Evolutionary conservation across 495 filamentous ascomycete species (phyloP).

Genomic region (Neurospora intermedia): DNA sequence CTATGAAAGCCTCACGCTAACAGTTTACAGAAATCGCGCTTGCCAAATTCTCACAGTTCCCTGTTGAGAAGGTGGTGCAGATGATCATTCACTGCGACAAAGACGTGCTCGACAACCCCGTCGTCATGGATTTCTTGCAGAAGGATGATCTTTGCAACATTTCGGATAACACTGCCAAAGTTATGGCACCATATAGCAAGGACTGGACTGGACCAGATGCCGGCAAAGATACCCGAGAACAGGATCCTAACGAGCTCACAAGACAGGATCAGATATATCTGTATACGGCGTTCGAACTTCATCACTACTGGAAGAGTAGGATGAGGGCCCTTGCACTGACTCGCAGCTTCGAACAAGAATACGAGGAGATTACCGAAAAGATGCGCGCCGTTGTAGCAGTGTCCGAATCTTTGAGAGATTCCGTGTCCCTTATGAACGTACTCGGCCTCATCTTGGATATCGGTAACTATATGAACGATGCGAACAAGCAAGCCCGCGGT

Average conservation of each 20-base stretch:
- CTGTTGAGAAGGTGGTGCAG: constrained; percentile 72
- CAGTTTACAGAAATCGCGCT: constrained; percentile 63
- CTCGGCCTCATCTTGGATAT: constrained; percentile 93
- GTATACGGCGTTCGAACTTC: constrained; percentile 84
- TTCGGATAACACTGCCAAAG: constrained; percentile 79
- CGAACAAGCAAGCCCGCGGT: constrained; percentile 93
- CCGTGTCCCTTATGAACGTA: constrained; percentile 87
- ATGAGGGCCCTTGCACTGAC: constrained; percentile 86
- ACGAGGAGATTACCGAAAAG: constrained; percentile 78
- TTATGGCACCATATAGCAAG: constrained; percentile 87
- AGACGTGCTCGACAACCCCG: constrained; percentile 80
- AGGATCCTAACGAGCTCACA: constrained; percentile 80
- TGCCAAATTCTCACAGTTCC: constrained; percentile 72
- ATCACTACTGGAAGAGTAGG: constrained; percentile 97
- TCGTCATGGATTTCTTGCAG: constrained; percentile 96
- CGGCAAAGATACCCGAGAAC: constrained; percentile 65
- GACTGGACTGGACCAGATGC: constrained; percentile 94
- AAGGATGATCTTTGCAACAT: constrained; percentile 86
- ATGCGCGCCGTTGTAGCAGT: constrained; percentile 72
- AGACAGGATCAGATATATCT: constrained; percentile 93
- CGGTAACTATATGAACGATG: constrained; percentile 99
- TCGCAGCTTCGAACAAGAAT: constrained; percentile 74
- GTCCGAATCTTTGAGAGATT: constrained; percentile 81
- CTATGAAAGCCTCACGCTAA: constrained; percentile 8
- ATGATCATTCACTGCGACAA: constrained; percentile 94